Base-by-base conservation (phyloP, 805 yeast genomes). In the Cyberlindnera lachancei region DNA sequence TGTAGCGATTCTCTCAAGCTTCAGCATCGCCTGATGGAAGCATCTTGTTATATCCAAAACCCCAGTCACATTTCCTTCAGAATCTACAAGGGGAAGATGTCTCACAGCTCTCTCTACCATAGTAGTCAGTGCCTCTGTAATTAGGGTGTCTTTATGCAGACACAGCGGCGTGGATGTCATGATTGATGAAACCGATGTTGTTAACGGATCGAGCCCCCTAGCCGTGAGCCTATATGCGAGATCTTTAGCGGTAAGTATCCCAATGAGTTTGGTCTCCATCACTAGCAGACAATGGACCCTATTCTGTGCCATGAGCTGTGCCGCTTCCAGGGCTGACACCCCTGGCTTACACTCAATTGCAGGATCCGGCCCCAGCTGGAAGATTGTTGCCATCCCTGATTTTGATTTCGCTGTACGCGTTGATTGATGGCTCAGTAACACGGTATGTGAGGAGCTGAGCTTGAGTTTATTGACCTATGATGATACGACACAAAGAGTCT, bases 1-100 rank as follows among this genome's bases (percentile, higher is more conserved):
- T 16, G 44, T 37, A 1, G 67, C 49, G 40, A 66, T 57, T 29
- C 59, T 56, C 38, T 66, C 70, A 17, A 66, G 43, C 29, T 65
- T 46, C 3, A 58, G 44, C 64, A 66, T 60, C 1, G 68, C 70
- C 39, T 66, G 68, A 34, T 65, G 63, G 42, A 65, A 66, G 29
- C 72, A 66, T 31, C 64, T 56, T 4, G 70, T 66, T 21, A 66
- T 65, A 44, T 66, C 68, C 18, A 66, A 44, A 10, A 66, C 58
- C 2, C 70, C 70, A n/a, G 56, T 58, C 20, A 65, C 66, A 3
- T 44, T 37, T 4, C 57, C 59, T 9, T 27, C 30, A n/a, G 52
- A 55, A 36, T 64, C 64, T 4, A 58, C 34, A 4, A 66, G 48
- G 1, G 72, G 71, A 31, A 66, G 46, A 41, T 66, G 71, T 36